These are phyloP conservation scores for Strobilomyces dryophilus DNA, from an alignment of 768 basidiomycete species.

Conservation along the genomic window DNA sequence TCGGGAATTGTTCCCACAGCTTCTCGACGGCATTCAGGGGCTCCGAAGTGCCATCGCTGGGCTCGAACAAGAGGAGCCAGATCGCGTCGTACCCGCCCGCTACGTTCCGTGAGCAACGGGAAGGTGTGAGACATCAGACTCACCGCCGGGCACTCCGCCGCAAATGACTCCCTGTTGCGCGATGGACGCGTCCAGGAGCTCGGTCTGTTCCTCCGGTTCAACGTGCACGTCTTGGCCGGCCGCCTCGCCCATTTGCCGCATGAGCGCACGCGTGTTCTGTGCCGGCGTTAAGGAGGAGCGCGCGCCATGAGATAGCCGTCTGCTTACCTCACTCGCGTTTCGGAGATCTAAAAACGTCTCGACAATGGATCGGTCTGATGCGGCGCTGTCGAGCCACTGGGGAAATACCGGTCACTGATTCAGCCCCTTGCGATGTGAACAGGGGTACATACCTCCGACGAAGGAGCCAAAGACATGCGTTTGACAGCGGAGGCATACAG, in stretches of 20 bases:
- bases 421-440: not conserved
- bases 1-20: slow-evolving; percentile 59
- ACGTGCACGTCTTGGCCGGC: slow-evolving; percentile 69
- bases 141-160: slow-evolving; percentile 95
- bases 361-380: slow-evolving; percentile 34
- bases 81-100: slow-evolving; percentile 98
- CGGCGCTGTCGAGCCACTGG: slow-evolving; percentile 43
- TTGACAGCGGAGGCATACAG: slow-evolving; percentile 57
- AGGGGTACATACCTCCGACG: slow-evolving; percentile 42
- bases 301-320: not conserved
- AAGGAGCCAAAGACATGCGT: slow-evolving; percentile 56
- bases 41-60: slow-evolving; percentile 42
- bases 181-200: slow-evolving; percentile 74
- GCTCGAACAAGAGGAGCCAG: slow-evolving; percentile 83
- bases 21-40: slow-evolving; percentile 61
- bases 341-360: slow-evolving; percentile 57
- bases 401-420: not conserved
- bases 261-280: slow-evolving; percentile 71
- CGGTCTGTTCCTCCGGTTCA: slow-evolving; percentile 85
- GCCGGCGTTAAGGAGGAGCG: not conserved
- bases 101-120: slow-evolving; percentile 29
- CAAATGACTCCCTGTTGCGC: slow-evolving; percentile 82
- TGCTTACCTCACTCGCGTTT: slow-evolving; percentile 51
- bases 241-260: slow-evolving; percentile 78
- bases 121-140: slow-evolving; percentile 21